Evolutionary conservation across 2,329 filamentous ascomycete species (phyloP).

Genomic region (Fusarium irregulare): DNA sequence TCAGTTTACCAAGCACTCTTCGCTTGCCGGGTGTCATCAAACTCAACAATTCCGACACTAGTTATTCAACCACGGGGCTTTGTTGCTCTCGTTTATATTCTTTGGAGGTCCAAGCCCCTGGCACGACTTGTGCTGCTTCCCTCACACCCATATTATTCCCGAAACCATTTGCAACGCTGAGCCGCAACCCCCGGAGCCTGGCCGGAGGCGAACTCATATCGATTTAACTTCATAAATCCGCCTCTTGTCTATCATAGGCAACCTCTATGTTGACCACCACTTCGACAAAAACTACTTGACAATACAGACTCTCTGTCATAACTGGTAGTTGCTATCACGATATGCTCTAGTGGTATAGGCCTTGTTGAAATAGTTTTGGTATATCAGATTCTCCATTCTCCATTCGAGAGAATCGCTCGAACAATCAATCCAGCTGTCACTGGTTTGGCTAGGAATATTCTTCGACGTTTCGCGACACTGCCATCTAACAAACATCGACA

Average conservation of each 20-base stretch:
- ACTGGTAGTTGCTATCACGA: slow-evolving; percentile 10
- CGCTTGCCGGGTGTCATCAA: neutral
- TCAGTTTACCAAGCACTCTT: neutral
- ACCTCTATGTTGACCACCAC: neutral
- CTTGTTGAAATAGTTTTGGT: neutral
- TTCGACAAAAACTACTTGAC: neutral
- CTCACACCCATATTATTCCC: slow-evolving; percentile 20
- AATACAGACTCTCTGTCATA: neutral
- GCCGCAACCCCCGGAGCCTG: slow-evolving; percentile 18
- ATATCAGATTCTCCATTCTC: neutral
- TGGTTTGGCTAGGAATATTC: neutral
- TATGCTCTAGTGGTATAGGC: slow-evolving; percentile 24
- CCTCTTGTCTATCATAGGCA: slow-evolving; percentile 3
- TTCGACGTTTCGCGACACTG: neutral
- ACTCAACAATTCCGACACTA: slow-evolving; percentile 3
- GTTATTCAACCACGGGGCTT: slow-evolving; percentile 4
- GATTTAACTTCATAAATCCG: neutral
- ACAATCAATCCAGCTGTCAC: neutral
- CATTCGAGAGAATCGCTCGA: neutral
- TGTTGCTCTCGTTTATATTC: slow-evolving; percentile 12
- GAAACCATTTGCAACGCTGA: slow-evolving; percentile 10
- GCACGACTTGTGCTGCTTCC: slow-evolving; percentile 1
- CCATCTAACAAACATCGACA: neutral
- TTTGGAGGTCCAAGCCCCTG: neutral
- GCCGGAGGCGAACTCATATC: slow-evolving; percentile 8